These are phyloP conservation scores for Zalaria obscura DNA, from an alignment of 2,329 filamentous ascomycete genomes.

Conservation along the genomic window DNA sequence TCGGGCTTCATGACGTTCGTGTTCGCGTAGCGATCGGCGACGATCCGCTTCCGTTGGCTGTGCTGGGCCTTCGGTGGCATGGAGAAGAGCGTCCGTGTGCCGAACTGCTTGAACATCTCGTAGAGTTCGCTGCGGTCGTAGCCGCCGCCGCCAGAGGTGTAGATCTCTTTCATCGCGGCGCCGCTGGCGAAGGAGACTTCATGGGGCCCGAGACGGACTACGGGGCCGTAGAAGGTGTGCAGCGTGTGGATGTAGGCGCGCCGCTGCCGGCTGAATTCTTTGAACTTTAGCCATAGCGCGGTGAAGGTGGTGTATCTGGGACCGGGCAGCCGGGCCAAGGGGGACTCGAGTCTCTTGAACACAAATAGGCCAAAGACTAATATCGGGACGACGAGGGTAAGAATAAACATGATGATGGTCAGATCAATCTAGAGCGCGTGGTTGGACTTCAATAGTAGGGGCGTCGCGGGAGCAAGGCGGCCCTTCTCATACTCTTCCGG, in stretches of 20 bases:
- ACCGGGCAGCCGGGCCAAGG: conserved; percentile 15
- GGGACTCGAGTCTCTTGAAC: conserved; percentile 5
- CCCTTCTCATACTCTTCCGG: too few species aligned
- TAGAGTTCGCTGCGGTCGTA: conserved; percentile 14
- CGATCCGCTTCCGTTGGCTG: conserved; percentile 3
- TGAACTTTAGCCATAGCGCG: conserved; percentile 18
- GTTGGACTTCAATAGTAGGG: too few species aligned
- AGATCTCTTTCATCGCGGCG: conserved; percentile 16
- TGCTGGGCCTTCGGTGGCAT: conserved; percentile 4
- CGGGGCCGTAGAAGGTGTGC: conserved; percentile 17
- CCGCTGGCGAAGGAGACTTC: conserved; percentile 15
- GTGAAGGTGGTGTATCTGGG: conserved; percentile 13
- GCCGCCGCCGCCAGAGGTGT: conserved; percentile 11
- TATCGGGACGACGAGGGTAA: not conserved
- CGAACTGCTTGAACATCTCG: conserved; percentile 7
- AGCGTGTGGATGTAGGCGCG: conserved; percentile 24
- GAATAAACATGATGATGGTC: too few species aligned
- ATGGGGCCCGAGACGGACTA: conserved; percentile 15
- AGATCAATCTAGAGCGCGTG: too few species aligned
- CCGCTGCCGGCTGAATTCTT: conserved; percentile 21
- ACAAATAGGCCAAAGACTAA: conserved; percentile 1
- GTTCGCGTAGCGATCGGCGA: conserved; percentile 7
- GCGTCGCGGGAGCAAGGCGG: too few species aligned
- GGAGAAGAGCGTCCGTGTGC: conserved; percentile 6
- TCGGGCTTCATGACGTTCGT: conserved; percentile 6